These are phyloP conservation scores for Clausena lansium DNA, from an alignment of 345 rosid species.

Conservation along the genomic window DNA sequence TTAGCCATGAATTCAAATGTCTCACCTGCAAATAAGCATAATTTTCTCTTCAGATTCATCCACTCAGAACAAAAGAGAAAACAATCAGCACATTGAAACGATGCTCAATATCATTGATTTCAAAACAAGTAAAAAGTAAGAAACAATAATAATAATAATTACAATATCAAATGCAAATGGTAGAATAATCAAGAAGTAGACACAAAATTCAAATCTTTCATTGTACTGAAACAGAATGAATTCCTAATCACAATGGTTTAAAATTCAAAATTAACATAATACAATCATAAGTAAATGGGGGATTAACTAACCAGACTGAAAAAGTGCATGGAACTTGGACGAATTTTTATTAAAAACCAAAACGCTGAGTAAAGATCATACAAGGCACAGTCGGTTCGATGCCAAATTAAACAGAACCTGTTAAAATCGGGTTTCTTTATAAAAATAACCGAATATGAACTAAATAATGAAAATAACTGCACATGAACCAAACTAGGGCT, in stretches of 20 bases:
- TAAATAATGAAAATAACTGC: no score
- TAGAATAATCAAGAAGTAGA: no score
- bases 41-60: background rate
- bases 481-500: no score
- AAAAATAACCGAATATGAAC: no score
- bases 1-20: conserved; percentile 42
- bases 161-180: background rate
- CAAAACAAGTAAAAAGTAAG: background rate
- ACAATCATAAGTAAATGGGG: background rate
- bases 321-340: background rate
- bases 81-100: background rate
- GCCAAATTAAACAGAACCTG: no score
- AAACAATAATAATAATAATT: background rate
- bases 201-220: background rate
- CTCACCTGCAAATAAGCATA: conserved; percentile 29
- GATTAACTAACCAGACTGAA: background rate
- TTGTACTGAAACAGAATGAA: background rate
- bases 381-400: no score
- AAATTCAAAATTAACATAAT: background rate
- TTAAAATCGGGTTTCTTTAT: no score
- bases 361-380: no score
- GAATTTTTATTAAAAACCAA: no score
- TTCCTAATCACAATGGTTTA: background rate
- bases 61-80: background rate
- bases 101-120: background rate